phyloP scores from a whole-genome alignment of 225 moss, liverwort and hornwort genomes.

The Pseudisothecium myosuroides region DNA sequence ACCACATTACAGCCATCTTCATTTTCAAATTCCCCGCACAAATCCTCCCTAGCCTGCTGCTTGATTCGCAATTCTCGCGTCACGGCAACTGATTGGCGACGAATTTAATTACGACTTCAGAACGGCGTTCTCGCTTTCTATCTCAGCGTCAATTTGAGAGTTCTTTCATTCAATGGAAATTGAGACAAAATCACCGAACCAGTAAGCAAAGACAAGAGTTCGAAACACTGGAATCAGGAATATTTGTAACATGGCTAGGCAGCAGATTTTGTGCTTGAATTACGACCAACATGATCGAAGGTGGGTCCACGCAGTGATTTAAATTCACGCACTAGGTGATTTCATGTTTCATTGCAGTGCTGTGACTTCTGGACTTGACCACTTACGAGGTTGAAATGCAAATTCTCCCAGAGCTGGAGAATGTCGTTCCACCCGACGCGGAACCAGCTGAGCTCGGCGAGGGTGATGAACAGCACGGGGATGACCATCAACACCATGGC shows the following conservation, averaged over 20 bases:
- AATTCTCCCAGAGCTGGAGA: conserved; percentile 32
- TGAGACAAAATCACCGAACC: background rate
- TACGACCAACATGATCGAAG: background rate
- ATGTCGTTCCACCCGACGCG: conserved; percentile 19
- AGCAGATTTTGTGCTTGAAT: background rate
- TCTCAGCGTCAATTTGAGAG: background rate
- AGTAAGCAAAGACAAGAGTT: background rate
- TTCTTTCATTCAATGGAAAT: background rate
- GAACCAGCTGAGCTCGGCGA: conserved; percentile 33
- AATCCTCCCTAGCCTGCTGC: background rate
- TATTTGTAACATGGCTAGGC: too few species aligned
- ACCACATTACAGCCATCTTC: background rate
- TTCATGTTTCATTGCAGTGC: background rate
- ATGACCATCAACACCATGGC: conserved; percentile 32
- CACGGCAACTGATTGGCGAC: background rate
- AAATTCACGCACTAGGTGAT: background rate
- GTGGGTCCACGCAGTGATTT: background rate
- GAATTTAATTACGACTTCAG: background rate
- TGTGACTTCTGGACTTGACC: background rate
- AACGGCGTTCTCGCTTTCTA: background rate
- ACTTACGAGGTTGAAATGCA: conserved; percentile 44
- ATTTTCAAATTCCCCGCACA: background rate
- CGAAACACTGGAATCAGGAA: background rate
- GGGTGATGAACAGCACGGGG: conserved; percentile 16
- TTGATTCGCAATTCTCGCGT: background rate